Base-by-base conservation (phyloP, 2,329 filamentous ascomycete species). In the Chrysoporthe austroafricana region DNA sequence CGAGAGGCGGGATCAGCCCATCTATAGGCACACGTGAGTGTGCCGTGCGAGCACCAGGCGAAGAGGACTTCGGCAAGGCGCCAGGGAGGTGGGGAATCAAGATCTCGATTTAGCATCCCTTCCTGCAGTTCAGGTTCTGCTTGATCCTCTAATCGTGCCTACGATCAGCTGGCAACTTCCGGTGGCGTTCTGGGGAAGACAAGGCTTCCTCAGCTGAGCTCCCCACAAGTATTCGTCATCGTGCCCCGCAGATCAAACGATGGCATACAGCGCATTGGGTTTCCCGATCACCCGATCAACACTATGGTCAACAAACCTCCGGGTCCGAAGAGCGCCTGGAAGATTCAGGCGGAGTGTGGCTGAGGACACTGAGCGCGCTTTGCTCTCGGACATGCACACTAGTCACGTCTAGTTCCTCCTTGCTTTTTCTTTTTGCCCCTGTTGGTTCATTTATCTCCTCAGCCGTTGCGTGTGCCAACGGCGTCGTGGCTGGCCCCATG, bases 161-260 rank as follows among this genome's bases (percentile, higher is more conserved):
- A 32, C 21, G 26, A 54, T 54, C 32, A 21, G 50, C 26, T 16
- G 50, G 26, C 13, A n/a, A 34, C 36, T 42, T 39, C n/a, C 54
- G 39, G 42, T 44, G 57, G 42, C 36, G 57, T 44, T 60, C 57
- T 60, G 57, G 36, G 39, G 57, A 60, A 44, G 57, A 43, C 18
- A 13, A 46, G 62, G 62, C 36, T 50, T 44, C 21, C 59, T 57
- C 50, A 56, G 50, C 48, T 44, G 52, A 43, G 36, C 46, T 63
- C 50, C 42, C 62, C 50, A 63, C 62, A 46, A 36, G 39, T 21
- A 34, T 43, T 63, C 62, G 62, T 63, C 60, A 63, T 57, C 50
- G 42, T 18, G 50, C 32, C 50, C 62, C 42, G 52, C 50, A 56
- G 43, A 46, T 46, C 36, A 58, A 34, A 64, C 34, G 8, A 57